These are phyloP conservation scores for Veloboletus limbatus DNA, from an alignment of 1,284 basidiomycete genomes.

Conservation along the genomic window DNA sequence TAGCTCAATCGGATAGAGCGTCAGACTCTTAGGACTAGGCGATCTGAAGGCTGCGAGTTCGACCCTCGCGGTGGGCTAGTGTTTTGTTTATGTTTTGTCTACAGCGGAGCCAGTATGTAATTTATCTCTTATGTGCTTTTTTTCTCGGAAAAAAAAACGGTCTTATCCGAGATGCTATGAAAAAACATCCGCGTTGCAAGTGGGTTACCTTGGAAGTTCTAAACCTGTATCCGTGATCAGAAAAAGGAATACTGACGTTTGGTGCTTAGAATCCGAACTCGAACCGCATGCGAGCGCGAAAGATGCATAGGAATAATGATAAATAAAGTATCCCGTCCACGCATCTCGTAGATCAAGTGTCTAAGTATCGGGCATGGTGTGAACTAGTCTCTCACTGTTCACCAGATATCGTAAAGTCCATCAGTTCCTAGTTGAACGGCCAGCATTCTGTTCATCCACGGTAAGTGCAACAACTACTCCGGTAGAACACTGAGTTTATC, in stretches of 20 bases:
- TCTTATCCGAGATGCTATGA: too few relatives aligned
- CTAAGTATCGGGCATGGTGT: constrained; percentile 7
- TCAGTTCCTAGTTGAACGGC: constrained; percentile 22
- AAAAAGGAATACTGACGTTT: not conserved
- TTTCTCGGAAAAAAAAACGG: too few relatives aligned
- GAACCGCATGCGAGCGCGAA: not conserved
- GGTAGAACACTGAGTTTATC: constrained; percentile 11
- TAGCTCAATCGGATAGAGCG: constrained; percentile 88
- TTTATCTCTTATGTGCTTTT: too few relatives aligned
- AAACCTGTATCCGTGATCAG: not conserved
- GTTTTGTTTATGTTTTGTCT: not conserved
- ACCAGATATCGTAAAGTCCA: constrained; percentile 20
- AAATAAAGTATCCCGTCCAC: constrained; percentile 20
- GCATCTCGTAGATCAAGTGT: constrained; percentile 10
- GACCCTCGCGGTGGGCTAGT: constrained; percentile 86
- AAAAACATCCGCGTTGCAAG: too few relatives aligned
- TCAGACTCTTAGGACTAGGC: constrained; percentile 58
- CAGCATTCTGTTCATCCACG: constrained; percentile 50
- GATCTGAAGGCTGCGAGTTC: constrained; percentile 89
- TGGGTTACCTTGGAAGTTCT: not conserved
- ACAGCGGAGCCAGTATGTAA: too few relatives aligned
- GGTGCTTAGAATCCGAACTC: not conserved
- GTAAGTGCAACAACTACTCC: constrained; percentile 61
- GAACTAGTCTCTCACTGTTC: constrained; percentile 3
- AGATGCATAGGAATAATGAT: constrained; percentile 22